A percentile compares a stretch with the other conserved stretches of the same genome.
Evolutionary conservation across 306 rosid species (phyloP).

Genomic region (Inga laurina): DNA sequence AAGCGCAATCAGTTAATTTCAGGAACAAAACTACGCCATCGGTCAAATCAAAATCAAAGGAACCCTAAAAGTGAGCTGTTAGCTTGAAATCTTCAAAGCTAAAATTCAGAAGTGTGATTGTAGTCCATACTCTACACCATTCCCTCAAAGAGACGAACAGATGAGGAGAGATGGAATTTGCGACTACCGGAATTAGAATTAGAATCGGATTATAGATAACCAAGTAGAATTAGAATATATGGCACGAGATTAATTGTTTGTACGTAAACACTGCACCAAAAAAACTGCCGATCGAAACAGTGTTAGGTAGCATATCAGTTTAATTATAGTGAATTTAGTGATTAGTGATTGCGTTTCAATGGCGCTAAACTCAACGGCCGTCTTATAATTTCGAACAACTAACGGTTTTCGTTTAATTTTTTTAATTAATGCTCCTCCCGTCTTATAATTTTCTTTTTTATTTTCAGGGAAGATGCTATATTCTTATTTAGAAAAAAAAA

Average conservation of each 20-base stretch:
- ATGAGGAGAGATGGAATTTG: slow-evolving; percentile 23
- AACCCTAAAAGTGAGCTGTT: slow-evolving; percentile 19
- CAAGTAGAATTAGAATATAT: background rate
- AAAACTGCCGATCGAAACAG: slow-evolving; percentile 10
- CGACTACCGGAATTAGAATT: slow-evolving; percentile 5
- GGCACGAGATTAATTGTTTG: background rate
- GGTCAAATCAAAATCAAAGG: slow-evolving; percentile 14
- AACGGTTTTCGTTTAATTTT: too few relatives aligned
- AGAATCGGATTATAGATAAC: background rate
- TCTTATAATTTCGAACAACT: too few relatives aligned
- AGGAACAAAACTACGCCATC: slow-evolving; percentile 10
- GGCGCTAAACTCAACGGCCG: slow-evolving; percentile 11
- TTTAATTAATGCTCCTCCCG: too few relatives aligned
- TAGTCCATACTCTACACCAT: slow-evolving; percentile 29
- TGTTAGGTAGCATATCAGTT: slow-evolving; percentile 13
- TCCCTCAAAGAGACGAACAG: slow-evolving; percentile 36
- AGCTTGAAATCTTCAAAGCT: slow-evolving; percentile 20
- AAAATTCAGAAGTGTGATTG: slow-evolving; percentile 22
- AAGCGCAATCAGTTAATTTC: slow-evolving; percentile 19
- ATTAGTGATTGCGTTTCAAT: slow-evolving; percentile 24
- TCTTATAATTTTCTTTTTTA: too few relatives aligned
- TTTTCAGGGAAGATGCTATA: too few relatives aligned
- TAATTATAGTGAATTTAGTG: background rate
- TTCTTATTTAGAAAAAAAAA: too few relatives aligned
- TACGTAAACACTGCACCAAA: background rate